Evolutionary conservation across 768 basidiomycete species (phyloP).

Genomic region (Pisolithus tinctorius): DNA sequence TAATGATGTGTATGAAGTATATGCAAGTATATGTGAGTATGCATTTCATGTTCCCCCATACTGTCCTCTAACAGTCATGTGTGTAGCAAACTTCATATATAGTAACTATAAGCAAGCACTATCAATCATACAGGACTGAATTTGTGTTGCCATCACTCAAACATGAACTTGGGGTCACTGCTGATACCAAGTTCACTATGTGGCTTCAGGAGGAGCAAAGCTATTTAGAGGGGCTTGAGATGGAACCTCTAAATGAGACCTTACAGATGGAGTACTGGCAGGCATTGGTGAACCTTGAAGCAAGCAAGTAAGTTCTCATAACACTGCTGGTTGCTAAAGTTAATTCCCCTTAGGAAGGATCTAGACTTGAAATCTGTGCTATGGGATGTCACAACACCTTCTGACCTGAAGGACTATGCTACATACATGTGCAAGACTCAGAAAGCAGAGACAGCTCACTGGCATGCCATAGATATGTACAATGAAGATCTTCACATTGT

Average conservation of each 20-base stretch:
- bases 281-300: neutral
- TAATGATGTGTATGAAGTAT: neutral
- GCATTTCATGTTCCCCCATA: neutral
- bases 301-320: constrained; percentile 9
- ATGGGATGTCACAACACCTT: too few species aligned
- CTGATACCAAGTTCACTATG: neutral
- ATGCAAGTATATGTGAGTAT: neutral
- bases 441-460: too few species aligned
- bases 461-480: too few species aligned
- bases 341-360: too few species aligned
- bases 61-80: too few species aligned
- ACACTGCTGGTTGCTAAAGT: too few species aligned
- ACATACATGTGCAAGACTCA: too few species aligned
- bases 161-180: constrained; percentile 2
- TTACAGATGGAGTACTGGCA: constrained; percentile 12
- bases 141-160: neutral
- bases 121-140: constrained; percentile 6
- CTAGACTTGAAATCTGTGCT: too few species aligned
- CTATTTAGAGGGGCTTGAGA: neutral
- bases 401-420: too few species aligned
- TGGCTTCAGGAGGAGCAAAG: constrained; percentile 7
- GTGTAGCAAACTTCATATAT: constrained; percentile 7
- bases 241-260: constrained; percentile 5
- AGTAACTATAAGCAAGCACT: constrained; percentile 24
- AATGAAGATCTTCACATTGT: too few species aligned